phyloP scores from a whole-genome alignment of 805 yeast species.

The Spencermartinsiella europaea region DNA sequence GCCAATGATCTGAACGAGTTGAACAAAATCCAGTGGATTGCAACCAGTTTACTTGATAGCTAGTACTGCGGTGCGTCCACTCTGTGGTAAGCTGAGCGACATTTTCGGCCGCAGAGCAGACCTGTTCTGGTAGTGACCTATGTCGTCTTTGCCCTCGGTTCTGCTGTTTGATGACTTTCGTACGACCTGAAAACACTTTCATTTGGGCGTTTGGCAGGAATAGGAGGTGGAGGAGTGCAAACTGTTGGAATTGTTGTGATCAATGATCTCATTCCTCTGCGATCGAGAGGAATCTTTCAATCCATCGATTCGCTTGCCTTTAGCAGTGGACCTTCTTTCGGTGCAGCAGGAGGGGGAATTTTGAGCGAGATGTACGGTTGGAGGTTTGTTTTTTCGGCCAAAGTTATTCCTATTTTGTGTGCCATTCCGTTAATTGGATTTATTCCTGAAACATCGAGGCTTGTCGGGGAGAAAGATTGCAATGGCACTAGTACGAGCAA shows the following conservation, averaged over 20 bases:
- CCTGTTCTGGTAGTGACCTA: slow-evolving; percentile 39
- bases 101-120: slow-evolving; percentile 41
- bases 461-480: not conserved
- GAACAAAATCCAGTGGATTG: slow-evolving; percentile 58
- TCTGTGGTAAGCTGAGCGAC: slow-evolving; percentile 67
- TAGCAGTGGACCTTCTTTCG: slow-evolving; percentile 70
- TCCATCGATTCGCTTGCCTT: slow-evolving; percentile 73
- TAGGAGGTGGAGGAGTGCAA: slow-evolving; percentile 88
- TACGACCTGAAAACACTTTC: slow-evolving; percentile 52
- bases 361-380: slow-evolving; percentile 54
- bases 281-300: slow-evolving; percentile 76
- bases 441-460: not conserved
- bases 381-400: slow-evolving; percentile 46
- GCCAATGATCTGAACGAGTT: slow-evolving; percentile 55
- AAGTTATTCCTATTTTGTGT: slow-evolving; percentile 37
- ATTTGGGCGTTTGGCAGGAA: slow-evolving; percentile 74
- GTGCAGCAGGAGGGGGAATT: slow-evolving; percentile 56
- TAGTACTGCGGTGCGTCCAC: slow-evolving; percentile 67
- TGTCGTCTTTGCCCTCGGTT: slow-evolving; percentile 42
- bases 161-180: slow-evolving; percentile 50
- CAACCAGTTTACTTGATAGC: slow-evolving; percentile 65
- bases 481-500: not conserved
- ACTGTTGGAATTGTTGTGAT: slow-evolving; percentile 69
- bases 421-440: slow-evolving; percentile 14
- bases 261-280: slow-evolving; percentile 69